Percentiles rank a stretch among this genome's conserved stretches.
phyloP scores from a whole-genome alignment of 164 flowering plant species.

The Macadamia tetraphylla region DNA sequence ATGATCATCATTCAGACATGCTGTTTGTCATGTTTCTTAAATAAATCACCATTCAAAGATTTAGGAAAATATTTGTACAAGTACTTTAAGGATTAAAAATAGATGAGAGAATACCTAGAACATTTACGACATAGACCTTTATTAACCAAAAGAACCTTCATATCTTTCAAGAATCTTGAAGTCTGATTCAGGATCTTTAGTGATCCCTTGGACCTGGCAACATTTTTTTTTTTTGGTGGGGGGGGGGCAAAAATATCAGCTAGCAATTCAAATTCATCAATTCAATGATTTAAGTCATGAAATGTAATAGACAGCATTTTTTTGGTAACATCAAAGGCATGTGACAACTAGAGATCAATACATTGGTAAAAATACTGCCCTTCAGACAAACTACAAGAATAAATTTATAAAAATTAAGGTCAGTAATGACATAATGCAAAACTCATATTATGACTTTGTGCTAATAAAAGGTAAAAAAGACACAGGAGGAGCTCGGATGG shows the following conservation, averaged over 20 bases:
- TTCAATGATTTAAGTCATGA: too few relatives aligned
- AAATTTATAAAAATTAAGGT: not conserved
- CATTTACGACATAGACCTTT: conserved; percentile 77
- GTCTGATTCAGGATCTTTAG: conserved; percentile 22
- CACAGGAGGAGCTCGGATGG: conserved; percentile 3
- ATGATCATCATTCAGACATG: not conserved
- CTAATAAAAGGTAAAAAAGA: not conserved
- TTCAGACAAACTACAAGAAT: not conserved
- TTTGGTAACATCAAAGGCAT: too few relatives aligned
- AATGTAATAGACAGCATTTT: too few relatives aligned
- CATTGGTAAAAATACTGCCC: too few relatives aligned
- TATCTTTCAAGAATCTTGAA: conserved; percentile 52
- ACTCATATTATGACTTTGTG: not conserved
- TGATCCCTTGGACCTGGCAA: conserved; percentile 35
- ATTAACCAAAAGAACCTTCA: conserved; percentile 59
- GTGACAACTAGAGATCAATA: too few relatives aligned
- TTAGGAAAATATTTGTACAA: not conserved
- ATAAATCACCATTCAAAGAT: not conserved
- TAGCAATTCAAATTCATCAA: too few relatives aligned
- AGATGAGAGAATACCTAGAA: conserved; percentile 51
- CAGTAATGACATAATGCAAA: too few relatives aligned
- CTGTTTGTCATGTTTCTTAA: not conserved
- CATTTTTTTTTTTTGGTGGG: too few relatives aligned
- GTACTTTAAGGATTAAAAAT: conserved; percentile 1
- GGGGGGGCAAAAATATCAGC: too few relatives aligned